These are phyloP conservation scores for Pittosporum tobira DNA, from an alignment of 129 eudicot genomes.

Conservation along the genomic window DNA sequence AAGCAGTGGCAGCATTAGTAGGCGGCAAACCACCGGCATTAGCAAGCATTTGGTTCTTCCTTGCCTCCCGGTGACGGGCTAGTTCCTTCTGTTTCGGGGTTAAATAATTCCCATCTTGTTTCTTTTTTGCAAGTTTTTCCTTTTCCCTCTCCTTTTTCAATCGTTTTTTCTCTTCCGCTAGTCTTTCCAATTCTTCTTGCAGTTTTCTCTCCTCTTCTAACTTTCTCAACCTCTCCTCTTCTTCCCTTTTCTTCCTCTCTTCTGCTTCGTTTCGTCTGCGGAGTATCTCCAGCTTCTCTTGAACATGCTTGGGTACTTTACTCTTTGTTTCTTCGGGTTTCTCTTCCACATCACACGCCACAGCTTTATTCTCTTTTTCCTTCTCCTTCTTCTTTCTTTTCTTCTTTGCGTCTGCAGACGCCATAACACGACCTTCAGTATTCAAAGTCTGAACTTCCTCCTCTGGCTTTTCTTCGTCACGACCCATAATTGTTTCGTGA, in stretches of 20 bases:
- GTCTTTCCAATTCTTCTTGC: constrained; percentile 56
- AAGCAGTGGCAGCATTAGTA: constrained; percentile 39
- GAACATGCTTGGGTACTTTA: constrained; percentile 76
- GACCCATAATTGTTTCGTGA: constrained; percentile 35
- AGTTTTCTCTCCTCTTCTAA: constrained; percentile 78
- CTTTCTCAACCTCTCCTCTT: constrained; percentile 74
- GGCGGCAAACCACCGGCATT: constrained; percentile 49
- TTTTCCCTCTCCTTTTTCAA: constrained; percentile 63
- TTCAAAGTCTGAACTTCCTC: constrained; percentile 39
- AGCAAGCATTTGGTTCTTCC: constrained; percentile 81
- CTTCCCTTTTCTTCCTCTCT: constrained; percentile 70
- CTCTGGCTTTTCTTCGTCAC: constrained; percentile 45
- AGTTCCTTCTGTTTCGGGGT: constrained; percentile 81
- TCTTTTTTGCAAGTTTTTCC: constrained; percentile 60
- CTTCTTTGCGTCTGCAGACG: constrained; percentile 71
- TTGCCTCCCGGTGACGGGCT: constrained; percentile 63
- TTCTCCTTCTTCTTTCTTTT: constrained; percentile 93
- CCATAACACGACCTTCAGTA: constrained; percentile 47
- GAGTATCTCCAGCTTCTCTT: constrained; percentile 87
- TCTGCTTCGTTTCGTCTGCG: constrained; percentile 57
- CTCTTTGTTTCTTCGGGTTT: constrained; percentile 42
- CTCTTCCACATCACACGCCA: constrained; percentile 52
- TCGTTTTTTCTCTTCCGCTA: constrained; percentile 76
- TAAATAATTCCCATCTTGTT: constrained; percentile 61
- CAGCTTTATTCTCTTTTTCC: constrained; percentile 83